Conservation (phyloP, 2,329 filamentous ascomycete genomes). For the Pestalotiopsis sp. region DNA sequence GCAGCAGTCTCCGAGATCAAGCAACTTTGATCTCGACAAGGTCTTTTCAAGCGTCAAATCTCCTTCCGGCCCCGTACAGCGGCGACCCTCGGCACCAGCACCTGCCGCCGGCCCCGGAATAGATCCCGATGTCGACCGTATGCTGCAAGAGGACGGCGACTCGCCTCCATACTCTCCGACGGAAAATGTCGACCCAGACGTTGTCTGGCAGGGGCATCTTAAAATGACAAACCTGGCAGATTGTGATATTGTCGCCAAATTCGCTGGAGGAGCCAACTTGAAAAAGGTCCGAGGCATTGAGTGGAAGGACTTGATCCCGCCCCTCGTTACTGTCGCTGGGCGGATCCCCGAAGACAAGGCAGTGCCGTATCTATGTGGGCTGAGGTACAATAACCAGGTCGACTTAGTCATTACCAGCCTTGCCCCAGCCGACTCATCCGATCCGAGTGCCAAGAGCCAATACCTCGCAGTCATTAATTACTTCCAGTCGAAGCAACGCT, state of each 20-base stretch:
- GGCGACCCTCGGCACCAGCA: slow-evolving; percentile 51
- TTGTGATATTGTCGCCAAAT: slow-evolving; percentile 76
- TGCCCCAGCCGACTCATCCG: slow-evolving; percentile 55
- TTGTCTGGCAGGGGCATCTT: slow-evolving; percentile 78
- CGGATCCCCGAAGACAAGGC: slow-evolving; percentile 82
- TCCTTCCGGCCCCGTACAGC: slow-evolving; percentile 55
- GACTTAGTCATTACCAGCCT: slow-evolving; percentile 84
- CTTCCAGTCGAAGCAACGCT: slow-evolving; percentile 79
- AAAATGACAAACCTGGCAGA: slow-evolving; percentile 78
- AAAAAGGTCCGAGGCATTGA: slow-evolving; percentile 49
- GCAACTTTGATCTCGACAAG: slow-evolving; percentile 80
- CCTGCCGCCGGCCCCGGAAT: slow-evolving; percentile 61
- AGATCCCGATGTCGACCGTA: slow-evolving; percentile 87
- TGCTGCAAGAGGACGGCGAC: slow-evolving; percentile 80
- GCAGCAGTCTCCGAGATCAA: slow-evolving; percentile 53
- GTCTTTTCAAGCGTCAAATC: slow-evolving; percentile 85
- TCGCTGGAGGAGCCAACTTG: slow-evolving; percentile 83
- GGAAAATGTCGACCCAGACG: slow-evolving; percentile 71
- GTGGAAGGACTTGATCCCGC: slow-evolving; percentile 78
- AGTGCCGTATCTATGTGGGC: slow-evolving; percentile 86
- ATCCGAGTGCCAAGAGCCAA: slow-evolving; percentile 59
- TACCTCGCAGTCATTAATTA: slow-evolving; percentile 86
- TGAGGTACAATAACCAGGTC: slow-evolving; percentile 79
- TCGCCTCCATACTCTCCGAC: slow-evolving; percentile 84
- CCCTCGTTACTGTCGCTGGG: slow-evolving; percentile 71